Evolutionary conservation across 1,284 basidiomycete species (phyloP).

Genomic region (Meira nashicola): DNA sequence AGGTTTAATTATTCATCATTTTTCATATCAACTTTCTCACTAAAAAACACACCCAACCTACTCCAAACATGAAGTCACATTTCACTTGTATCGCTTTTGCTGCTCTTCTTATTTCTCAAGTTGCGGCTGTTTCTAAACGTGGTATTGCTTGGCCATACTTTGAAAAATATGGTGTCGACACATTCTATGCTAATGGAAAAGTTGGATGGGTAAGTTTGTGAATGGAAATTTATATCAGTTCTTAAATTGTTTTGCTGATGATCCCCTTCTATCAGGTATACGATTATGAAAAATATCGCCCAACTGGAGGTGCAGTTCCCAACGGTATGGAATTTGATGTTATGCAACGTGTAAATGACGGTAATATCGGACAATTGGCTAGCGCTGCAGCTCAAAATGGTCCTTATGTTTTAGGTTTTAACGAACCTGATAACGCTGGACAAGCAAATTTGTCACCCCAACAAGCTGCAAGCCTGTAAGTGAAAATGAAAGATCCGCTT

Average conservation of each 20-base stretch:
- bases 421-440: background rate
- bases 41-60: no score
- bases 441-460: background rate
- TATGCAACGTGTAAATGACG: background rate
- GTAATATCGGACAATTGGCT: background rate
- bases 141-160: conserved; percentile 2
- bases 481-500: no score
- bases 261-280: background rate
- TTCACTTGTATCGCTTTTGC: no score
- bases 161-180: background rate
- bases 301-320: background rate
- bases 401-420: background rate
- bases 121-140: background rate
- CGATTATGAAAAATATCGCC: background rate
- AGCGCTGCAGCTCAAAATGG: background rate
- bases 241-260: no score
- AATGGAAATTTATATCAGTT: no score
- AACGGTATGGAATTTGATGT: background rate
- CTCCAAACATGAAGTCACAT: no score
- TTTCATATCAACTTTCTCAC: no score
- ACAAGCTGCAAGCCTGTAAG: no score
- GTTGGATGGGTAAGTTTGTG: background rate
- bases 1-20: no score
- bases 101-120: no score
- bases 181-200: background rate